A percentile compares a stretch with the other conserved stretches of the same genome.
phyloP scores from a whole-genome alignment of 2,329 filamentous ascomycete genomes.

The Clarireedia monteithiana region DNA sequence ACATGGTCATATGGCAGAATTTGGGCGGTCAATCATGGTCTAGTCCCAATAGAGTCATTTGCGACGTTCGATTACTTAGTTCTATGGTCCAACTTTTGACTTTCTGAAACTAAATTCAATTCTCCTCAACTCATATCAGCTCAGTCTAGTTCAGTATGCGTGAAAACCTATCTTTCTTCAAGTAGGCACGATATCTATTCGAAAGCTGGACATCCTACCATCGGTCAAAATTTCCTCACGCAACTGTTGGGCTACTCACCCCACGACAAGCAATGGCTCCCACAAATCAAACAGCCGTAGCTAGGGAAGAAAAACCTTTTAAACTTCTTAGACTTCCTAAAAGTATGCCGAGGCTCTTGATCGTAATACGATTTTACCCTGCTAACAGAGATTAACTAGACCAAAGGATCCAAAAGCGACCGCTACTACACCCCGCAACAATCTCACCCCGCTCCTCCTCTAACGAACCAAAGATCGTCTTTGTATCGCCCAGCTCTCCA shows the following conservation, averaged over 20 bases:
- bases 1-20: not conserved
- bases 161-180: no score
- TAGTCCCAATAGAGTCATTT: not conserved
- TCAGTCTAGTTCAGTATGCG: no score
- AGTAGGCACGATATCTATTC: no score
- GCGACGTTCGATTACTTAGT: slow-evolving; percentile 2
- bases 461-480: slow-evolving; percentile 23
- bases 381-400: slow-evolving; percentile 12
- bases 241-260: no score
- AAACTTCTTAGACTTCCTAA: slow-evolving; percentile 16
- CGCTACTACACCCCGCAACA: slow-evolving; percentile 28
- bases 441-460: slow-evolving; percentile 17
- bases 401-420: slow-evolving; percentile 28
- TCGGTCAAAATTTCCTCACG: no score
- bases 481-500: slow-evolving; percentile 23
- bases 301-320: not conserved
- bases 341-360: slow-evolving; percentile 8
- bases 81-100: not conserved
- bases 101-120: not conserved
- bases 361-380: not conserved
- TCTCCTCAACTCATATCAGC: not conserved
- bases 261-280: not conserved
- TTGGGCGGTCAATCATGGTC: slow-evolving; percentile 2
- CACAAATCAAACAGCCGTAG: not conserved
- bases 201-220: no score